phyloP scores from a whole-genome alignment of 2,329 filamentous ascomycete species.

The Ophiostoma himal-ulmi region DNA sequence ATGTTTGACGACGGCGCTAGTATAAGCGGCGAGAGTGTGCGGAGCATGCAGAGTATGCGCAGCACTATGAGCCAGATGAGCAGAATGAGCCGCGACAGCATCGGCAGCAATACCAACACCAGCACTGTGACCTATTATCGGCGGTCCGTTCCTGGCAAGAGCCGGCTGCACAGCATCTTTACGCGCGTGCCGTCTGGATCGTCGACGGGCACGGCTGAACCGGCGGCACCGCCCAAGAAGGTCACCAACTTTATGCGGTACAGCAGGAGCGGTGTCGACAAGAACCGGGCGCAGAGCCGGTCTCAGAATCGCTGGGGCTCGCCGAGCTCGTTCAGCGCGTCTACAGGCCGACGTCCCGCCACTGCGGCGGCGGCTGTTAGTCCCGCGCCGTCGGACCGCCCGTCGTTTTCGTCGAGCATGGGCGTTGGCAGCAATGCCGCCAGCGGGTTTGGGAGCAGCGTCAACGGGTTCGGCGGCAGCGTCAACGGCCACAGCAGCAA shows the following conservation, averaged over 20 bases:
- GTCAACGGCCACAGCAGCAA: background rate
- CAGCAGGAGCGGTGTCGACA: constrained; percentile 14
- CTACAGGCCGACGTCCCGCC: background rate
- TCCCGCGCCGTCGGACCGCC: constrained; percentile 6
- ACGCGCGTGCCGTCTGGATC: constrained; percentile 21
- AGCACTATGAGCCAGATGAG: constrained; percentile 5
- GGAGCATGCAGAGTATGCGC: constrained; percentile 8
- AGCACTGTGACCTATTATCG: constrained; percentile 23
- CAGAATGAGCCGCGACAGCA: constrained; percentile 18
- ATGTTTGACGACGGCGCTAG: constrained; percentile 15
- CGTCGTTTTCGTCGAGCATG: background rate
- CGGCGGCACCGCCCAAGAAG: constrained; percentile 13
- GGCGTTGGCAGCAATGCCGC: background rate
- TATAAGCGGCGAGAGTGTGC: constrained; percentile 20
- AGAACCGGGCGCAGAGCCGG: background rate
- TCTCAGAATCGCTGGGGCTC: background rate
- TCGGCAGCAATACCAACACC: constrained; percentile 17
- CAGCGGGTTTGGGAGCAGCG: background rate
- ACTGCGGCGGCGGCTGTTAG: background rate
- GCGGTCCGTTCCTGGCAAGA: constrained; percentile 45
- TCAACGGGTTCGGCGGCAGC: background rate
- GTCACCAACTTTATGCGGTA: constrained; percentile 26
- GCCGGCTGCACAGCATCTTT: constrained; percentile 23
- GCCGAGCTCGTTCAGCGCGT: background rate
- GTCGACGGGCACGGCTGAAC: background rate